Conservation (phyloP, 768 basidiomycete genomes). For the Lyophyllum shimeji region DNA sequence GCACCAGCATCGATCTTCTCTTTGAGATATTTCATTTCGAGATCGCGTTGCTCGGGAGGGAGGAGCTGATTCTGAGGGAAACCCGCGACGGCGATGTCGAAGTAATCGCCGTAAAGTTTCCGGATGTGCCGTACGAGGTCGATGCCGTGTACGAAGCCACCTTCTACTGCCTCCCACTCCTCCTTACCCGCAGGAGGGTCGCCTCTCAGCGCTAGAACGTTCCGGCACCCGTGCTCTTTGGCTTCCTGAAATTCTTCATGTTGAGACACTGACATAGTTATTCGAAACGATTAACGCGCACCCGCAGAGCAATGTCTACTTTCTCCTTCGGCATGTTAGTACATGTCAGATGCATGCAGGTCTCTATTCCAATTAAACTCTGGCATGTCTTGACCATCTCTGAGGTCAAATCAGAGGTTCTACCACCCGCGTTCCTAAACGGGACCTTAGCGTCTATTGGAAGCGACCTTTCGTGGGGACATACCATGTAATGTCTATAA, state of each 20-base stretch:
- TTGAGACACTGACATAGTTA: slow-evolving; percentile 4
- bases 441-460: slow-evolving; percentile 2
- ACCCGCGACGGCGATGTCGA: slow-evolving; percentile 92
- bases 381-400: slow-evolving; percentile 96
- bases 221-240: slow-evolving; percentile 84
- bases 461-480: slow-evolving; percentile 14
- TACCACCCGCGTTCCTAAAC: slow-evolving; percentile 91
- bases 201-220: slow-evolving; percentile 90
- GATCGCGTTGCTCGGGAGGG: slow-evolving; percentile 68
- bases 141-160: slow-evolving; percentile 86
- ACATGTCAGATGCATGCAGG: slow-evolving; percentile 98
- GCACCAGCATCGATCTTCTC: slow-evolving; percentile 90
- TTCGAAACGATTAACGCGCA: slow-evolving; percentile 38
- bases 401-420: slow-evolving; percentile 91
- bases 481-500: slow-evolving; percentile 96
- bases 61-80: slow-evolving; percentile 84
- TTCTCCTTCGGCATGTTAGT: slow-evolving; percentile 98
- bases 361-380: slow-evolving; percentile 89
- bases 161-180: slow-evolving; percentile 91
- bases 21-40: slow-evolving; percentile 85
- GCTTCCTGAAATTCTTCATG: slow-evolving; percentile 64
- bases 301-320: slow-evolving; percentile 86
- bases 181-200: slow-evolving; percentile 89
- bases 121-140: slow-evolving; percentile 92
- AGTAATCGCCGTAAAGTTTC: slow-evolving; percentile 81